Evolutionary conservation across 331 rosid species (phyloP), one percentile per base, ranked within the genome.

Genomic region (Cucumis variabilis): DNA sequence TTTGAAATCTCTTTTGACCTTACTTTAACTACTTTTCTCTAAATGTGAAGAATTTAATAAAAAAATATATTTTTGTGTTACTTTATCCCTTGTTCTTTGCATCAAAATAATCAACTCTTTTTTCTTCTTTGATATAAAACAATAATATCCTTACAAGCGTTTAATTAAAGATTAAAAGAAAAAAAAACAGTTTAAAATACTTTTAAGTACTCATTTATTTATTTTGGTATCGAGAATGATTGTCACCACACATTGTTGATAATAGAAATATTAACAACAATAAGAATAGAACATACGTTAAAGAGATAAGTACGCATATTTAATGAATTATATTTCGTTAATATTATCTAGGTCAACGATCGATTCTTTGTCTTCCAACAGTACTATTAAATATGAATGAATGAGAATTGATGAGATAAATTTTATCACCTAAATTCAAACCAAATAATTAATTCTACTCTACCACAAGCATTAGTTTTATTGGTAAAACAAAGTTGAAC

Each of bases 1-100:
- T 58, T 76, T 76, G 33, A 50, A 24, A 50, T 78, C 24, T 51
- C 66, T 78, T 50, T 78, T 78, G 66, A 78, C 83, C 83, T 51
- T 51, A 16, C 83, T 78, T 77, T 77, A 3, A 77, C 2, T 68
- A 3, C 6, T 14, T 77, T 50, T 48, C 23, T 77, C 65, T 50
- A n/a, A 50, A 14, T 24, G 9, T 50, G 65, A 48, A 27, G 2
- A 12, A 48, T 44, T 44, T 44, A 44, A 44, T 44, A 44, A n/a
- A 46, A 76, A 76, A 48, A 76, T 76, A 76, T 50, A 48, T 44
- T 33, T 33, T 33, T 74, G 11, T 62, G 33, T 23, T 12, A 77
- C 23, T 48, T 48, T 77, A 77, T 77, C 63, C 63, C 13, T 20
- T 76, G 20, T 76, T 13, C 60, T 76, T 46, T 75, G 17, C 28